Evolutionary conservation across 2,329 filamentous ascomycete species (phyloP), one percentile per base, ranked within the genome.

Genomic region (Colletotrichum scovillei): DNA sequence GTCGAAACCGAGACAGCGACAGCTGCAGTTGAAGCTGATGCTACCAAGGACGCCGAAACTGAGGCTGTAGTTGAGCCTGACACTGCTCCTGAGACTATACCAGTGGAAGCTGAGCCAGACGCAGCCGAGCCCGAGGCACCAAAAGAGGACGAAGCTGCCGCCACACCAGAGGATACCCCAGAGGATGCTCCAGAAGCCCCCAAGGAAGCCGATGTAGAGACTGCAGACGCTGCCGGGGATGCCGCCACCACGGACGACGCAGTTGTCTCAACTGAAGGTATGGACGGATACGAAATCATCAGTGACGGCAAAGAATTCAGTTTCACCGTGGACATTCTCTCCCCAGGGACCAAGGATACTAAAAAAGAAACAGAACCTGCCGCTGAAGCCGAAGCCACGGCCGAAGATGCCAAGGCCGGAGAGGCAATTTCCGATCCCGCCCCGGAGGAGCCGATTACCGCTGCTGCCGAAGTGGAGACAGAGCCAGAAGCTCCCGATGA

Each of bases 261-360:
- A 46, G 30, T 38, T 24, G 30, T 70, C 26, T 60, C 67, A 35
- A 57, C 67, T 46, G 70, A 73, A 73, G 70, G 70, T 73, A 73
- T 73, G 70, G 60, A 73, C 35, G 42, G 52, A 59, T 73, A 73
- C 35, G 60, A 65, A 65, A 60, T 73, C 38, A 73, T 70, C 11
- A 65, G 70, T 57, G 70, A 73, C 55, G 70, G 70, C 70, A 73
- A 73, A 65, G 67, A 64, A 64, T 65, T 49, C 19, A 73, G 28
- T 35, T 65, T 73, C 49, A 55, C 59, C 42, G 55, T 30, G 42
- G 67, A 56, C 0, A 65, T 46, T 22, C 59, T 69, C 32, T 63
- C 46, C 26, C 4, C 55, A 5, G 46, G 46, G 22, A 30, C 22
- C 59, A 49, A 73, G 6, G 67, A 73, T 70, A 49, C 66, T 69